These are phyloP conservation scores for Clonostachys chloroleuca DNA, from an alignment of 2,329 filamentous ascomycete genomes.

Conservation along the genomic window DNA sequence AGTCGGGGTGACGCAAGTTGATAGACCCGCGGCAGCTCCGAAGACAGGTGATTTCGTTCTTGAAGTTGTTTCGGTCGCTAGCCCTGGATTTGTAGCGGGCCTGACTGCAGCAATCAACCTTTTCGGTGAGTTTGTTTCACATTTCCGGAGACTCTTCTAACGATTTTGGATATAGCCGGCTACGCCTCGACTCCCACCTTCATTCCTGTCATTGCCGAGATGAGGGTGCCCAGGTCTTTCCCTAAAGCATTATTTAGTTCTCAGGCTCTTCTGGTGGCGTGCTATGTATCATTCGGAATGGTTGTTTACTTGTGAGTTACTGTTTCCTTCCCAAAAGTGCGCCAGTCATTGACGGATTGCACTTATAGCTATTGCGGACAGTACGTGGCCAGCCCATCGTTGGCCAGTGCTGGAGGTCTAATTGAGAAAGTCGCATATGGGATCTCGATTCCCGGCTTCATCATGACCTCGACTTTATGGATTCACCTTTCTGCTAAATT, in stretches of 20 bases:
- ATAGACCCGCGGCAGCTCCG: slow-evolving; percentile 3
- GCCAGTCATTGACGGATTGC: neutral
- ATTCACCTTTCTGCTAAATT: slow-evolving; percentile 14
- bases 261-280: slow-evolving; percentile 5
- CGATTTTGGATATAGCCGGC: slow-evolving; percentile 4
- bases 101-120: slow-evolving; percentile 14
- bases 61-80: slow-evolving; percentile 15
- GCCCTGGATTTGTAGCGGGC: slow-evolving; percentile 12
- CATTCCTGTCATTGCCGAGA: slow-evolving; percentile 14
- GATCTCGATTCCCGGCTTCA: slow-evolving; percentile 14
- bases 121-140: slow-evolving; percentile 8
- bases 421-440: slow-evolving; percentile 13
- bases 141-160: neutral
- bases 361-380: slow-evolving; percentile 33
- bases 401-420: slow-evolving; percentile 20
- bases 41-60: slow-evolving; percentile 18
- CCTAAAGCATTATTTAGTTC: slow-evolving; percentile 9
- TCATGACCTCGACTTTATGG: slow-evolving; percentile 15
- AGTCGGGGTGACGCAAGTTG: slow-evolving; percentile 15
- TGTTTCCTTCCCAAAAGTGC: neutral
- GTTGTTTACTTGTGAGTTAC: slow-evolving; percentile 11
- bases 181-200: slow-evolving; percentile 12
- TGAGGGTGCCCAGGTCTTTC: slow-evolving; percentile 9
- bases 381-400: slow-evolving; percentile 34
- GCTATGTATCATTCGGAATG: slow-evolving; percentile 8